Evolutionary conservation across 1,139 yeast species (phyloP).

Genomic region (Tardiomyces depauwii): DNA sequence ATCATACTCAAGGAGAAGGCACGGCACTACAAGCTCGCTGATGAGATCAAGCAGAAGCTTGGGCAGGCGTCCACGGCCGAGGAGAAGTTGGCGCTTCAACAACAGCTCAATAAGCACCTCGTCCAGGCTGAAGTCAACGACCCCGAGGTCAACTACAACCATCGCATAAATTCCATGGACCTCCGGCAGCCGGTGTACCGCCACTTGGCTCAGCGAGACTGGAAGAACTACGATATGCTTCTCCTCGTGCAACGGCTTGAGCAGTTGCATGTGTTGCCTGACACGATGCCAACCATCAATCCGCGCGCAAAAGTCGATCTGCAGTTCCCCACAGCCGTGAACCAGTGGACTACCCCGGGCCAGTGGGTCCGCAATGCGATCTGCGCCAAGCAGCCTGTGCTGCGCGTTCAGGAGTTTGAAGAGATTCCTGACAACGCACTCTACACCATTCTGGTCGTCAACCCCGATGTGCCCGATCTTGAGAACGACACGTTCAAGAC

Average conservation of each 20-base stretch:
- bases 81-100: slow-evolving; percentile 1
- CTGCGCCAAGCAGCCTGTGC: slow-evolving; percentile 61
- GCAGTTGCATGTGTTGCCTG: slow-evolving; percentile 78
- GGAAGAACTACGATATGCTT: slow-evolving; percentile 63
- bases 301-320: slow-evolving; percentile 71
- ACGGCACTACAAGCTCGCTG: slow-evolving; percentile 22
- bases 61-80: slow-evolving; percentile 5
- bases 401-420: slow-evolving; percentile 68
- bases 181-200: slow-evolving; percentile 71
- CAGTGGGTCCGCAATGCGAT: slow-evolving; percentile 58
- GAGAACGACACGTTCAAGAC: slow-evolving; percentile 58
- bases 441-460: slow-evolving; percentile 72
- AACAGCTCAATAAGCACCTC: slow-evolving; percentile 18
- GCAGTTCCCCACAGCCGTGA: slow-evolving; percentile 58
- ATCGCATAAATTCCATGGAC: slow-evolving; percentile 41
- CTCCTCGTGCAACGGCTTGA: slow-evolving; percentile 83
- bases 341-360: slow-evolving; percentile 74
- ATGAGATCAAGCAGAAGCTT: slow-evolving; percentile 17
- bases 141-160: slow-evolving; percentile 75
- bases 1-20: slow-evolving; percentile 38
- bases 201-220: slow-evolving; percentile 50
- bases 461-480: slow-evolving; percentile 86
- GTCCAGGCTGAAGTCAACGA: slow-evolving; percentile 54
- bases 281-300: slow-evolving; percentile 80
- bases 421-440: slow-evolving; percentile 32